Base-by-base conservation (phyloP, 2,329 filamentous ascomycete species). In the Coniosporium tulheliwenetii region DNA sequence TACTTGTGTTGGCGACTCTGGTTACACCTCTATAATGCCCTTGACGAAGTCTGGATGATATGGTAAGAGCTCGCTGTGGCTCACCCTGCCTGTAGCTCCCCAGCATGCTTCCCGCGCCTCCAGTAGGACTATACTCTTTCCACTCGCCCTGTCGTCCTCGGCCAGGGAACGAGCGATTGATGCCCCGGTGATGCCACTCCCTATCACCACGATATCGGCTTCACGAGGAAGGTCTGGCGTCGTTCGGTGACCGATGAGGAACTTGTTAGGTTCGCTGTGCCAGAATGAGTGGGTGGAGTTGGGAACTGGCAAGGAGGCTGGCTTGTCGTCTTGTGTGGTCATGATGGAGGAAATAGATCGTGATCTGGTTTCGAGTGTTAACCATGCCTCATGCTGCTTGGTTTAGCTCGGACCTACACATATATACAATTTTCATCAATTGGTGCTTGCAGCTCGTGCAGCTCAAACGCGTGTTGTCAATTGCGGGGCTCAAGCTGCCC, bases 41-140 rank as follows among this genome's bases (percentile, higher is more conserved):
- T 26, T 26, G 19, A 26, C 19, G 4, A 26, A 26, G 19, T 26
- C 19, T 26, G 19, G 19, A n/a, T 5, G 7, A 37, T 26, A 26
- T 26, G 19, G 19, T 2, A 29, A n/a, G 39, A 42, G 36, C n/a
- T n/a, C 30, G 19, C 19, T 26, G 31, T 41, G n/a, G 10, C 10
- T n/a, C 52, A 83, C 79, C 52, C 82, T 64, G n/a, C 83, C 82
- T 1, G 82, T 89, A n/a, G 83, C 83, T 13, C 83, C 83, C 73
- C 75, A 86, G 53, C 82, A 87, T 3, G 78, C 81, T 63, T 87
- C 82, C 50, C 83, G 69, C 10, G 83, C 83, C 60, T 89, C 83
- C 5, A 89, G 66, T 64, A 87, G 70, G 5, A 87, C 66, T 7
- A 86, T 70, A n/a, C 61, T 66, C 43, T 69, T 61, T 5, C 67